Conservation (phyloP, 2,329 filamentous ascomycete genomes). For the Monosporascus cannonballus region DNA sequence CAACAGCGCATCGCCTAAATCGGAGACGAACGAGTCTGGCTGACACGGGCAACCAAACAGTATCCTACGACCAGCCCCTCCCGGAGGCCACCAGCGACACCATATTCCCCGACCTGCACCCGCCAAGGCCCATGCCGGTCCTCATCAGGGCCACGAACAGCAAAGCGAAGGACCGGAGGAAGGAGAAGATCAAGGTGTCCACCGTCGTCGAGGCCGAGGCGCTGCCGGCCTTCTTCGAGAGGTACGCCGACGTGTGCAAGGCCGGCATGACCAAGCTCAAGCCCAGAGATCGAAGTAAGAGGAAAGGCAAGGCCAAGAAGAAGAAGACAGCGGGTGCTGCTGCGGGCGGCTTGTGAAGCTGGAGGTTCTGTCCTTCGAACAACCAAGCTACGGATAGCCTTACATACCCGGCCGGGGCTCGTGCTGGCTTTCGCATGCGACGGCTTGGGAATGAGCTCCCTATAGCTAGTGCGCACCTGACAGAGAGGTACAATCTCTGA, state of each 20-base stretch:
- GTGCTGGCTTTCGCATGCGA: no score
- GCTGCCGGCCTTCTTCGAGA: slow-evolving; percentile 72
- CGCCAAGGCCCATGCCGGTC: slow-evolving; percentile 58
- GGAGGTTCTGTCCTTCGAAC: neutral
- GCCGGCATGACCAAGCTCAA: slow-evolving; percentile 82
- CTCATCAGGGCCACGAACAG: slow-evolving; percentile 82
- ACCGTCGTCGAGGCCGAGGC: slow-evolving; percentile 74
- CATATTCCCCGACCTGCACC: slow-evolving; percentile 54
- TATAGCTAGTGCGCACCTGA: no score
- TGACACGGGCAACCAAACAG: slow-evolving; percentile 22
- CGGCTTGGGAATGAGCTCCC: no score
- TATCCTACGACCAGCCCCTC: slow-evolving; percentile 38
- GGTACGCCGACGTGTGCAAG: slow-evolving; percentile 90
- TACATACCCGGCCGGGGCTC: no score
- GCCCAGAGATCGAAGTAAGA: slow-evolving; percentile 86
- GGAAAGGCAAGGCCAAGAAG: slow-evolving; percentile 72
- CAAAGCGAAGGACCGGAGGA: slow-evolving; percentile 52
- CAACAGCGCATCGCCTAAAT: no score
- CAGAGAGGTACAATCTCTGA: no score
- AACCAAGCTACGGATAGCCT: no score
- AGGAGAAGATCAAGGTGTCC: slow-evolving; percentile 65
- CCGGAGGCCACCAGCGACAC: slow-evolving; percentile 38
- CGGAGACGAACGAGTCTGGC: neutral
- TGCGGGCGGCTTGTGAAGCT: slow-evolving; percentile 21
- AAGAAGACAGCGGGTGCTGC: slow-evolving; percentile 54